Evolutionary conservation across 2,329 filamentous ascomycete species (phyloP).

Genomic region (Neonectria sp.): DNA sequence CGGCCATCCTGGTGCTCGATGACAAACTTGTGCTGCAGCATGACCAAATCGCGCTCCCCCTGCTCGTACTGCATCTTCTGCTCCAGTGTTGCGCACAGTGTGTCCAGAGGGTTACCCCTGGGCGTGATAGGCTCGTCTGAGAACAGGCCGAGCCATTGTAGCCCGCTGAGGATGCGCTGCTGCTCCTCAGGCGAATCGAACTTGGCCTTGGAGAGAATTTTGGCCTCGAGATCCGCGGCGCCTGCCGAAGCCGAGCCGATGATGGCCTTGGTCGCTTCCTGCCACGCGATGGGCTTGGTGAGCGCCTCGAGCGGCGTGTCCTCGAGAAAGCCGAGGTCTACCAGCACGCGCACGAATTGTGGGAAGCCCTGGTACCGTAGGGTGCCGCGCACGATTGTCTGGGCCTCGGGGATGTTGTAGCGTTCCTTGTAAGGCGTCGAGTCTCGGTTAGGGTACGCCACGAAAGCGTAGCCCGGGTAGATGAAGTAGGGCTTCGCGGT

Average conservation of each 20-base stretch:
- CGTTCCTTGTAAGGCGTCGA: slow-evolving; percentile 89
- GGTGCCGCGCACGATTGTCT: slow-evolving; percentile 87
- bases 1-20: slow-evolving; percentile 70
- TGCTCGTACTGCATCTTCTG: slow-evolving; percentile 78
- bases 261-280: slow-evolving; percentile 85
- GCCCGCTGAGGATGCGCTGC: slow-evolving; percentile 77
- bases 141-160: slow-evolving; percentile 76
- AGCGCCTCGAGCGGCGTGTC: slow-evolving; percentile 79
- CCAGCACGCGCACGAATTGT: slow-evolving; percentile 88
- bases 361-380: slow-evolving; percentile 92
- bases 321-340: slow-evolving; percentile 90
- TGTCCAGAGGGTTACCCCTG: slow-evolving; percentile 77
- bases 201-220: slow-evolving; percentile 77
- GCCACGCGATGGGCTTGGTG: slow-evolving; percentile 81
- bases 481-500: slow-evolving; percentile 91
- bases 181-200: slow-evolving; percentile 72
- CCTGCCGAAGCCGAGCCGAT: slow-evolving; percentile 76
- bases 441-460: slow-evolving; percentile 95
- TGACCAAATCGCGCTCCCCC: slow-evolving; percentile 74
- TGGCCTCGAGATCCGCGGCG: slow-evolving; percentile 79
- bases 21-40: slow-evolving; percentile 77
- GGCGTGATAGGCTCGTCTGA: slow-evolving; percentile 70
- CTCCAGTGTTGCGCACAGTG: slow-evolving; percentile 74
- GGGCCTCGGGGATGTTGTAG: slow-evolving; percentile 93
- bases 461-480: slow-evolving; percentile 89